A percentile compares a stretch with the other conserved stretches of the same genome.
These are phyloP conservation scores for Ganoderma lingzhi DNA, from an alignment of 1,284 basidiomycete genomes.

Conservation along the genomic window DNA sequence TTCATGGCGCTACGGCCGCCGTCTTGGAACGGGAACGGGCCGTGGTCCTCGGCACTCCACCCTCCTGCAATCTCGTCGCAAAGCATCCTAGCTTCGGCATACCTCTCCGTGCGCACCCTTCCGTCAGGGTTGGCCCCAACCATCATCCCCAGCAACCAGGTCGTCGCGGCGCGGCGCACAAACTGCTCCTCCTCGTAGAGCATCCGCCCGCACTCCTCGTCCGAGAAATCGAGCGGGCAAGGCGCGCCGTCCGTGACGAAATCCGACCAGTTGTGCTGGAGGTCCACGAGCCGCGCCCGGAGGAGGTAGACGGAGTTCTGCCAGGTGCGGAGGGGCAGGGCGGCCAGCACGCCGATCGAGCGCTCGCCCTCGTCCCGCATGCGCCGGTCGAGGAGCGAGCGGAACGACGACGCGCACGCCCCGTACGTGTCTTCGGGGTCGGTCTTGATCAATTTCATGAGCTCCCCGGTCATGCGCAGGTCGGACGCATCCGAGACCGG, in stretches of 20 bases:
- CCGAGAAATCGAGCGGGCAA: background rate
- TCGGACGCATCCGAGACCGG: background rate
- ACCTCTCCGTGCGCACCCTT: background rate
- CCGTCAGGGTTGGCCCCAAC: background rate
- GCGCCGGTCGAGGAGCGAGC: background rate
- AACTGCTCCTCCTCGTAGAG: background rate
- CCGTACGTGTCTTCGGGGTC: background rate
- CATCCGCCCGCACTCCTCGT: background rate
- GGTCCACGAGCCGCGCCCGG: background rate
- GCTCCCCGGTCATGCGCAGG: background rate
- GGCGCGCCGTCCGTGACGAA: background rate
- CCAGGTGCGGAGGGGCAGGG: background rate
- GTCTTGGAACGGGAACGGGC: slow-evolving; percentile 1
- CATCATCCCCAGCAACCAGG: background rate
- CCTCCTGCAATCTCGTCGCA: background rate
- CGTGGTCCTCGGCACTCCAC: background rate
- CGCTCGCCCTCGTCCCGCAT: background rate
- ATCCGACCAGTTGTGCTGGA: background rate
- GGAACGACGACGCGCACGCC: too few relatives aligned
- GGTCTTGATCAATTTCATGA: background rate
- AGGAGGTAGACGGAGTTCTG: background rate
- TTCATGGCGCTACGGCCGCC: background rate
- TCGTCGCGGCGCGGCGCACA: background rate
- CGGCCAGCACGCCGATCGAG: background rate
- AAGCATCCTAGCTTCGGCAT: background rate